Percentiles rank a stretch among this genome's conserved stretches.
These are phyloP conservation scores for Chrysosporium keratinophilum DNA, from an alignment of 2,329 filamentous ascomycete genomes.

Conservation along the genomic window DNA sequence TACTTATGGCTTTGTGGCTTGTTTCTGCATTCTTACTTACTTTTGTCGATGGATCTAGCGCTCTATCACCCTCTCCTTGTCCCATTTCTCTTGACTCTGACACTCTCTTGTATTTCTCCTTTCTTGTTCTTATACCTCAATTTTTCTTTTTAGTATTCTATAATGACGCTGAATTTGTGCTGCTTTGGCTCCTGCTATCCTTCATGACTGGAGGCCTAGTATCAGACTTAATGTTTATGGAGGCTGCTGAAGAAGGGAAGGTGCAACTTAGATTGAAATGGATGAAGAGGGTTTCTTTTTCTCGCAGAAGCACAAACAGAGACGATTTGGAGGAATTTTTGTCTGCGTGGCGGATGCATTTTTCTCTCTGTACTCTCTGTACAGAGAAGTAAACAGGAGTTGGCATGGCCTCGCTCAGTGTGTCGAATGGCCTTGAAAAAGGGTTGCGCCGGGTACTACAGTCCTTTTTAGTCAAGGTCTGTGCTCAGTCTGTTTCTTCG, in stretches of 20 bases:
- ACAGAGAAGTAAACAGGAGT: not conserved
- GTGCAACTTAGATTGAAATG: slow-evolving; percentile 7
- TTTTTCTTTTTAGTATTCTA: slow-evolving; percentile 22
- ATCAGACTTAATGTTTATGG: slow-evolving; percentile 24
- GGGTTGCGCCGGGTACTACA: not conserved
- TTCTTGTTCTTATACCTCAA: slow-evolving; percentile 24
- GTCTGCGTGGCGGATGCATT: not conserved
- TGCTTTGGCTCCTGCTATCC: slow-evolving; percentile 6
- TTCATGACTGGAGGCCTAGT: slow-evolving; percentile 14
- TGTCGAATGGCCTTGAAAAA: not conserved
- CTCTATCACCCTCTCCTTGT: slow-evolving; percentile 19
- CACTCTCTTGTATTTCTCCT: slow-evolving; percentile 26
- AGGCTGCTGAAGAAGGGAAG: not conserved
- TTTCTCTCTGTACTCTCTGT: not conserved
- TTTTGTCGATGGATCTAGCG: slow-evolving; percentile 16
- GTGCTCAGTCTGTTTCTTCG: not conserved
- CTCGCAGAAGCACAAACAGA: not conserved
- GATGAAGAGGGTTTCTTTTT: not conserved
- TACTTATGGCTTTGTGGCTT: slow-evolving; percentile 10
- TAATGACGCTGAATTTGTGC: slow-evolving; percentile 14
- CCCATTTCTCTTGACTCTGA: slow-evolving; percentile 22
- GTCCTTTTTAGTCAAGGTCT: not conserved
- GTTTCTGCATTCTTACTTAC: slow-evolving; percentile 8
- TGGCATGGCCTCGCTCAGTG: not conserved
- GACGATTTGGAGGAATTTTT: not conserved